Evolutionary conservation across 1,284 basidiomycete genomes (phyloP), one percentile per base, ranked within the genome.

Genomic region (Grifola frondosa): DNA sequence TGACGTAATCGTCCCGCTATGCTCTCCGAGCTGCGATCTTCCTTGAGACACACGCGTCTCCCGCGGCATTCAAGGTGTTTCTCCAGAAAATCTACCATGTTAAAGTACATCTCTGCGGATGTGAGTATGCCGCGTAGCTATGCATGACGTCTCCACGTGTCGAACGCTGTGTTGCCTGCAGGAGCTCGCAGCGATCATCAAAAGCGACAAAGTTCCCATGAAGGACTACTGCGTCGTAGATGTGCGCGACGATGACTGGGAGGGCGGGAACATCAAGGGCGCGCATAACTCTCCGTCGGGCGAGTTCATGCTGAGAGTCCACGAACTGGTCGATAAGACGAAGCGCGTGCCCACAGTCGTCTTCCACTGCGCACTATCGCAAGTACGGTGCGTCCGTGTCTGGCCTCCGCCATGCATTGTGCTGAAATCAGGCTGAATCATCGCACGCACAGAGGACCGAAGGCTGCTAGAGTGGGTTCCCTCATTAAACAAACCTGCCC

Each of bases 321-420:
- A 83, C 56, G 61, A 67, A 3, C 71, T 90, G 23, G 72, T 88
- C 23, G 65, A 70, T 55, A 66, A 79, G 45, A 80, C 78, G 11
- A 82, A 84, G 59, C 69, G 78, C 32, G 67, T 88, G 5, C 76
- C 78, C 9, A 64, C 71, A 15, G 67, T 90, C 22, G 69, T 91
- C 34, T 91, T 91, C 57, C 88, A 91, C 58, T 91, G 88, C 57
- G 73, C 75, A 4, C 66, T 85, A 37, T 88, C 85, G 6, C 88
- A 90, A 66, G 69, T 77, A 29, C 73, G 88, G 86, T 88, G 55
- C 30, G 81, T 63, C 15, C 2, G 38, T 19, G 11, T 13, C 21
- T 23, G 1, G 9, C 7, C 4, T 11, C 19, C 6, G 3, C n/a
- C n/a, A n/a, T n/a, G n/a, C n/a, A n/a, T n/a, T n/a, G n/a, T n/a